These are phyloP conservation scores for Trichoderma atroviride DNA, from an alignment of 2,329 filamentous ascomycete genomes.

Conservation along the genomic window DNA sequence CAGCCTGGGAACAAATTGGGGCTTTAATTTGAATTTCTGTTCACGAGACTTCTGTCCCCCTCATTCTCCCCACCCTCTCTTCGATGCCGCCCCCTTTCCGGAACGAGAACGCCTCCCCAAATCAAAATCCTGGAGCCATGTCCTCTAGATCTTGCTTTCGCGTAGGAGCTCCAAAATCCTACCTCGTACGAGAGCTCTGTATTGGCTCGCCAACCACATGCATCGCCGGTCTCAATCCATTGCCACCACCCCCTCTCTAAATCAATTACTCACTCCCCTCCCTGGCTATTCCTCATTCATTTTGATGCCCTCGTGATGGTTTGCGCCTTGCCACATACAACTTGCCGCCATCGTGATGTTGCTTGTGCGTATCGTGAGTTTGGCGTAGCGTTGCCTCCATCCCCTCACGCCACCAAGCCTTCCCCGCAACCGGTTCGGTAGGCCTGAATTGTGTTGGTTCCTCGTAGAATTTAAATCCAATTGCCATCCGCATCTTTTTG, in stretches of 20 bases:
- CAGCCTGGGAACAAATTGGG: neutral
- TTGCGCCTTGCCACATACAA: conserved; percentile 24
- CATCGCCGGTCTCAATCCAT: neutral
- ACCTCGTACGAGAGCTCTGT: neutral
- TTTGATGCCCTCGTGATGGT: conserved; percentile 26
- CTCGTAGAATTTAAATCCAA: conserved; percentile 25
- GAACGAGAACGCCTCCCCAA: conserved; percentile 5
- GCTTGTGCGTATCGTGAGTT: conserved; percentile 16
- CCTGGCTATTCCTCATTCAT: conserved; percentile 13
- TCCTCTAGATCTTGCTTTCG: neutral
- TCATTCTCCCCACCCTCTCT: neutral
- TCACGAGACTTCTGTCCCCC: conserved; percentile 9
- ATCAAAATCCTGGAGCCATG: neutral
- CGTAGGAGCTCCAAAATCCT: neutral
- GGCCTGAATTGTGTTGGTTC: conserved; percentile 11
- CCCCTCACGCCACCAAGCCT: conserved; percentile 24
- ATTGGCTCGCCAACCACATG: neutral
- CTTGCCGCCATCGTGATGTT: conserved; percentile 23
- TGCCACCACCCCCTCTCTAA: conserved; percentile 5
- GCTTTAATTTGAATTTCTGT: neutral
- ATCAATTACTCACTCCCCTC: conserved; percentile 4
- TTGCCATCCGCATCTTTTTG: conserved; percentile 14
- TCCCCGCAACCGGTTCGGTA: conserved; percentile 15
- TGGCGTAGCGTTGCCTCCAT: conserved; percentile 15
- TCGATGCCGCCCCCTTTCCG: conserved; percentile 10